Percentiles rank a stretch among this genome's conserved stretches.
These are phyloP conservation scores for Xenosphaeropsis pyriputrescens DNA, from an alignment of 2,329 filamentous ascomycete genomes.

Conservation along the genomic window DNA sequence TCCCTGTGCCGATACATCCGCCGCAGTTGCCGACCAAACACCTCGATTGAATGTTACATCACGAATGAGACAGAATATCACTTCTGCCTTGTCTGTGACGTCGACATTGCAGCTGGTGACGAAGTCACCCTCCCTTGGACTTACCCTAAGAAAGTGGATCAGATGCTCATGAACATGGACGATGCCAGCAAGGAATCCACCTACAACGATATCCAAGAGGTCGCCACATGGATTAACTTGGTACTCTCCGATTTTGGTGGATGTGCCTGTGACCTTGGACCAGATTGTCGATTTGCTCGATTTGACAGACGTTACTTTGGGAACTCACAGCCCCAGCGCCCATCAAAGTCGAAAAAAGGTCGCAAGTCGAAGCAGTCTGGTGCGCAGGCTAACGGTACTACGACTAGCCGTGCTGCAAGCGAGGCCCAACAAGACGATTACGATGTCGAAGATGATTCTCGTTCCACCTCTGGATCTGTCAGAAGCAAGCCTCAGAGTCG, in stretches of 20 bases:
- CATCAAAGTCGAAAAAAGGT: conserved; percentile 18
- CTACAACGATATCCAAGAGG: conserved; percentile 42
- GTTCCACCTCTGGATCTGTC: conserved; percentile 32
- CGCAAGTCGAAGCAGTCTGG: conserved; percentile 41
- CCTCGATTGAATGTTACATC: conserved; percentile 75
- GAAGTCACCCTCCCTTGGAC: conserved; percentile 55
- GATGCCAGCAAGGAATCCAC: conserved; percentile 36
- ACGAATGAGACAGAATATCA: conserved; percentile 68
- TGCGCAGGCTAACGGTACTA: conserved; percentile 45
- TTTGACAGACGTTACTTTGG: conserved; percentile 43
- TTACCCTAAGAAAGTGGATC: conserved; percentile 32
- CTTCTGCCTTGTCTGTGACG: conserved; percentile 80
- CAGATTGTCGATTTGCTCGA: conserved; percentile 47
- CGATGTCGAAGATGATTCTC: conserved; percentile 33
- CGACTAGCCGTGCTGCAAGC: conserved; percentile 48
- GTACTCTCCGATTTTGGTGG: conserved; percentile 68
- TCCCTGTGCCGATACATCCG: conserved; percentile 80
- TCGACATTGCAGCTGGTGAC: conserved; percentile 47
- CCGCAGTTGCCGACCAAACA: conserved; percentile 81
- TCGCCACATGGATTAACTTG: conserved; percentile 50
- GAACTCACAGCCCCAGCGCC: conserved; percentile 30
- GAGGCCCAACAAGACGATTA: conserved; percentile 42
- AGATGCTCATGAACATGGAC: conserved; percentile 1
- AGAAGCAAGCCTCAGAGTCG: conserved; percentile 53
- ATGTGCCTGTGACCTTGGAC: conserved; percentile 56